Base-by-base conservation (phyloP, 192 early-diverging fungal genomes). In the Backusella circina region DNA sequence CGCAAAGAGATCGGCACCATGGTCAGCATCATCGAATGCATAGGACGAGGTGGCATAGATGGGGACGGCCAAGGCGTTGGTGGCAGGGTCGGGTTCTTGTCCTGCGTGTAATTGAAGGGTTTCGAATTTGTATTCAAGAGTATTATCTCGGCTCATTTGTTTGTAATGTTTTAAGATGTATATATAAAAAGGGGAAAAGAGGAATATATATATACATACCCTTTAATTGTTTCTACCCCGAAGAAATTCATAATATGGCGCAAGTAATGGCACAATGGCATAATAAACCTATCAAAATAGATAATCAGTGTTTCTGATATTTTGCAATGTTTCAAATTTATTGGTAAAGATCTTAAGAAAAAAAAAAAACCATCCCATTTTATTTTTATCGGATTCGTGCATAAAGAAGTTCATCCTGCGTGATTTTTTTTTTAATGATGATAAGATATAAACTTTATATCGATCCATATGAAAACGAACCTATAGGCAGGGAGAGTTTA, bases 41-140 rank as follows among this genome's bases (percentile, higher is more conserved):
- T 85, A 98, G 7, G 92, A 94, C 12, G 94, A 85, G 0, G 94
- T 93, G 2, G 95, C 93, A 81, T 96, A 98, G 78, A 98, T 96
- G 37, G 96, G 96, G 1, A 92, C 89, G 5, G 96, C 96, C 15
- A 95, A 87, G 18, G 96, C 88, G 28, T 91, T 88, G 68, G 93
- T 96, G 3, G 87, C 75, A 3, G 86, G 23, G 64, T 89, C 84
- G 64, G 65, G 91, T 82, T 16, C 57, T 73, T 70, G 93, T 33
- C 95, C 96, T 31, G 95, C 94, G 76, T 98, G 96, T 18, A 98
- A 82, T 82, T 96, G 95, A 26, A 96, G 88, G 32, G 95, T 98
- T 73, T 97, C 95, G 75, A 97, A 97, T 75, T 83, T 87, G 67
- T 81, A 80, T 79, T 84, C 71, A 21, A 44, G 61, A 5, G n/a